phyloP scores from a whole-genome alignment of 768 basidiomycete species.

The Tylopilus subfusipes region DNA sequence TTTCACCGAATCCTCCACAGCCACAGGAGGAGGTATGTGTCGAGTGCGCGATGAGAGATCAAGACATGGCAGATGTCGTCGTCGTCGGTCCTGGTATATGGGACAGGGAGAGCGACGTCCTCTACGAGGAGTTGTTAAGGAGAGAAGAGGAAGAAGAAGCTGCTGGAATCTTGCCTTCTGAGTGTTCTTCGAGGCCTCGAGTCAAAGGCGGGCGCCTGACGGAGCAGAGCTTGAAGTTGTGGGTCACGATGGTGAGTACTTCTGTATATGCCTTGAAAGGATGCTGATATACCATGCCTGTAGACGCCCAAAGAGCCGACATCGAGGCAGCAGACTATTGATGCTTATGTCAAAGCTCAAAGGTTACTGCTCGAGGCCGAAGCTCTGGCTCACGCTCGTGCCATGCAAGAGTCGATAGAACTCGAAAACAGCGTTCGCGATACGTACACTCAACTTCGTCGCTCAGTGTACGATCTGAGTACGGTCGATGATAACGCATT shows the following conservation, averaged over 20 bases:
- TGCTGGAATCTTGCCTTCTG: conserved; percentile 44
- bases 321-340: conserved; percentile 78
- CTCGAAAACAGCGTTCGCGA: conserved; percentile 77
- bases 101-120: conserved; percentile 85
- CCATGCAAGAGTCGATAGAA: conserved; percentile 72
- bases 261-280: not conserved
- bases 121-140: conserved; percentile 71
- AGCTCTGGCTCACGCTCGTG: conserved; percentile 69
- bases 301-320: conserved; percentile 91
- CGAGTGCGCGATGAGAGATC: conserved; percentile 98
- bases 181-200: conserved; percentile 55
- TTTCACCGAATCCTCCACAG: conserved; percentile 49
- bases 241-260: conserved; percentile 66
- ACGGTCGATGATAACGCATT: conserved; percentile 55
- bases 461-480: conserved; percentile 69
- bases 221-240: conserved; percentile 76
- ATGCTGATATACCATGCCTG: conserved; percentile 7
- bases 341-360: conserved; percentile 80
- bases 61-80: conserved; percentile 95
- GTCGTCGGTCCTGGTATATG: conserved; percentile 84
- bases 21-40: conserved; percentile 83
- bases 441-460: conserved; percentile 72
- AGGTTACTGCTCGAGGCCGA: conserved; percentile 79
- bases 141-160: conserved; percentile 70
- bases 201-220: conserved; percentile 67